phyloP scores from a whole-genome alignment of 139 green algal genomes.

The Ulvella scutata region DNA sequence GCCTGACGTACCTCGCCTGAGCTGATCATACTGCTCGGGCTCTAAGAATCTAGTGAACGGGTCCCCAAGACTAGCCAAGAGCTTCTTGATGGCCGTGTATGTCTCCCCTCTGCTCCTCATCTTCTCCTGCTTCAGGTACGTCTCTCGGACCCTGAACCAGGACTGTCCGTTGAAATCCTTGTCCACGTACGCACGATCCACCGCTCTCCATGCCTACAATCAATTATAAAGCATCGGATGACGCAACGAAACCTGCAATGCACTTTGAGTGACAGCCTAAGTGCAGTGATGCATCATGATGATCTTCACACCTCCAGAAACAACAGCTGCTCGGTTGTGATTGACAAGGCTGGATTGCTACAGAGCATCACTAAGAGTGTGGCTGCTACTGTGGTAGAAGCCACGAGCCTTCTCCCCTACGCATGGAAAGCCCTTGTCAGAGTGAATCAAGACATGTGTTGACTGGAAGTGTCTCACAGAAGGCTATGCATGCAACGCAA shows the following conservation, averaged over 20 bases:
- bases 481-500: too few species aligned
- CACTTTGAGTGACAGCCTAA: not conserved
- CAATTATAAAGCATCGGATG: not conserved
- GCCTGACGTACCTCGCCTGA: conserved; percentile 25
- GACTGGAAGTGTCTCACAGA: too few species aligned
- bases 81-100: conserved; percentile 68
- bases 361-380: too few species aligned
- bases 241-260: not conserved
- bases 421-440: too few species aligned
- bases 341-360: conserved; percentile 29
- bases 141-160: conserved; percentile 64
- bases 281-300: not conserved
- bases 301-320: conserved; percentile 68
- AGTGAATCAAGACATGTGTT: too few species aligned
- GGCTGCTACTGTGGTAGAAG: too few species aligned
- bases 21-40: conserved; percentile 40
- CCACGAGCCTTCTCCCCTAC: too few species aligned
- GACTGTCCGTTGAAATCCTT: conserved; percentile 91
- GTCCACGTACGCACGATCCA: conserved; percentile 93
- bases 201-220: conserved; percentile 68
- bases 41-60: conserved; percentile 92
- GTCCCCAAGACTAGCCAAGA: conserved; percentile 70
- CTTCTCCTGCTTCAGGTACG: conserved; percentile 26
- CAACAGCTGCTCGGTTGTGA: conserved; percentile 85
- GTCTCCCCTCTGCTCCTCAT: conserved; percentile 55